Base-by-base conservation (phyloP, 768 basidiomycete species). In the Lactifluus echinatus region DNA sequence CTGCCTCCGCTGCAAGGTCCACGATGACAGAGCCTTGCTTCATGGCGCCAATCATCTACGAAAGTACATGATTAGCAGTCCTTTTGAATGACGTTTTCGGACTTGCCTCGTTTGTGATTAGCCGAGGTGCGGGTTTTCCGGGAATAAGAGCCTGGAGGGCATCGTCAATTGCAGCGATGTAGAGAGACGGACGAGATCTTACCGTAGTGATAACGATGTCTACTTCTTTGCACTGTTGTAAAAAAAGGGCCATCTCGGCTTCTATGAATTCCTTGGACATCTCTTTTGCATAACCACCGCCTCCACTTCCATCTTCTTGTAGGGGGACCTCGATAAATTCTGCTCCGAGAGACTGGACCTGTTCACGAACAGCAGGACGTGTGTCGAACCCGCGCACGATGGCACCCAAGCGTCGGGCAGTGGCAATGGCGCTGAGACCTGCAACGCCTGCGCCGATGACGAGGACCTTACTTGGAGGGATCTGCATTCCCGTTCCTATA, bases 231-330 rank as follows among this genome's bases (percentile, higher is more conserved):
- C 84, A 86, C 68, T 93, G 91, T 67, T 87, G 82, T 79, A 87
- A 77, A 73, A 93, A 93, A 43, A 93, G 76, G 0, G 84, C 82
- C 89, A 92, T 89, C 68, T 92, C 90, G 11, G 89, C 89, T 47
- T 82, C 87, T 56, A 91, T 83, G 68, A 91, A 93, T 68, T 89
- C 88, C 72, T 89, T 89, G 28, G 87, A 88, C 89, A 93, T 93
- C 60, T 83, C 81, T 71, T 92, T 93, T 23, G 89, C 91, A 65
- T 93, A 93, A 28, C 91, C 91, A 24, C 91, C 91, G 15, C 75
- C 80, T 5, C 84, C 91, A 28, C 83, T 81, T 15, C 91, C 91
- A 63, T 90, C 88, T 71, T 93, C 91, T 67, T 89, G 66, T 52
- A 93, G 69, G 26, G 76, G 66, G 12, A 93, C 89, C 68, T 92